Percentiles rank a stretch among this genome's conserved stretches.
Conservation (phyloP, 139 green algal genomes). For the Chlorella sp. region DNA sequence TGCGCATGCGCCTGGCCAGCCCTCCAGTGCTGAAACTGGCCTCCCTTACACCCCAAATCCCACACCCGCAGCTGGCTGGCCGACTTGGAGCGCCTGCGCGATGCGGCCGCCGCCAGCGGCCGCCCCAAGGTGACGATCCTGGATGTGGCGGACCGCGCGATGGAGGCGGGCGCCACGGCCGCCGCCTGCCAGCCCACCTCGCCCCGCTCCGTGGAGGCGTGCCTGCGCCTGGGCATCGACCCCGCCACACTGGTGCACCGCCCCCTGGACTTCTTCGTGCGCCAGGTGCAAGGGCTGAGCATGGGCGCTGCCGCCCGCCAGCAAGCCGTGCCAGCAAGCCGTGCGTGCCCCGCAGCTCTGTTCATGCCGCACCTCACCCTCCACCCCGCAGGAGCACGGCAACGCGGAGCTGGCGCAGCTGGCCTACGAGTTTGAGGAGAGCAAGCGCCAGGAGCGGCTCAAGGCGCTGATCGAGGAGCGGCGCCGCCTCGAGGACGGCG, state of each 20-base stretch:
- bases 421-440: constrained; percentile 74
- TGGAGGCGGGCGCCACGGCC: background rate
- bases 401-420: constrained; percentile 62
- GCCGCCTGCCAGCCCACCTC: constrained; percentile 55
- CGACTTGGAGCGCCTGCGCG: constrained; percentile 42
- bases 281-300: constrained; percentile 18
- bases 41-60: background rate
- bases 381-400: constrained; percentile 10
- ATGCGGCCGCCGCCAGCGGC: background rate
- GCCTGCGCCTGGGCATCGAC: constrained; percentile 84
- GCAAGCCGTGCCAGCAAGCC: too few species aligned
- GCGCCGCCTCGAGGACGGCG: constrained; percentile 64
- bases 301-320: too few species aligned
- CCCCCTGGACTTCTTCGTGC: constrained; percentile 63
- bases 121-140: constrained; percentile 61
- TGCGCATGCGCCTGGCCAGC: too few species aligned
- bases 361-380: too few species aligned
- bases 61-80: constrained; percentile 41
- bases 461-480: constrained; percentile 68
- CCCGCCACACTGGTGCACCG: constrained; percentile 74
- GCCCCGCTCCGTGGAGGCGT: constrained; percentile 83
- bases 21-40: background rate
- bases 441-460: constrained; percentile 68
- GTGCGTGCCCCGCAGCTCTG: too few species aligned
- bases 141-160: constrained; percentile 68